phyloP scores from a whole-genome alignment of 2,329 filamentous ascomycete species.

The Hypoxylon sp. region DNA sequence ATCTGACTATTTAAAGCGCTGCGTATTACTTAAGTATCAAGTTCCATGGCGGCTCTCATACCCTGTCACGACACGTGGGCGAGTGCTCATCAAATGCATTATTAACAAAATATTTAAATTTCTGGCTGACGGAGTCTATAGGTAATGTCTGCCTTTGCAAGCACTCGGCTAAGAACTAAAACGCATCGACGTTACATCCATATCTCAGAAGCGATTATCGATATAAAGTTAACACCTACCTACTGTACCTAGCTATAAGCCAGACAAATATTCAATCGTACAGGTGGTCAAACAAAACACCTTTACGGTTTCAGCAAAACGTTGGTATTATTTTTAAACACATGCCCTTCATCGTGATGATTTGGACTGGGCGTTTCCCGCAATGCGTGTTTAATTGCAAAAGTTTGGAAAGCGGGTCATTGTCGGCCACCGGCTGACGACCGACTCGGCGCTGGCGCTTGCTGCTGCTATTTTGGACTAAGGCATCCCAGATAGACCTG shows the following conservation, averaged over 20 bases:
- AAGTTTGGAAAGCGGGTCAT: conserved; percentile 12
- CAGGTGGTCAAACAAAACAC: too few relatives aligned
- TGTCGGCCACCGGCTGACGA: conserved; percentile 9
- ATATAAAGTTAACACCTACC: neutral
- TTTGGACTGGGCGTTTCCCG: conserved; percentile 19
- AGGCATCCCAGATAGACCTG: conserved; percentile 29
- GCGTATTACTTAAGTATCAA: neutral
- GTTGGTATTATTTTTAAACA: too few relatives aligned
- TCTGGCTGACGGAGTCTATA: neutral
- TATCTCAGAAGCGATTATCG: neutral
- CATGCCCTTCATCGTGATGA: too few relatives aligned
- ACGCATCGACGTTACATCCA: neutral
- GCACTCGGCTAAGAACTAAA: neutral
- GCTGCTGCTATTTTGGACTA: conserved; percentile 35
- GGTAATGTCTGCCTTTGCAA: neutral
- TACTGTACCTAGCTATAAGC: too few relatives aligned
- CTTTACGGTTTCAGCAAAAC: too few relatives aligned
- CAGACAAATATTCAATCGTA: too few relatives aligned
- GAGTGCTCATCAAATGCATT: conserved; percentile 4
- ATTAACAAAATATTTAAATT: neutral
- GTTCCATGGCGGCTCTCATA: conserved; percentile 12
- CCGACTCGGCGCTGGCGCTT: conserved; percentile 23
- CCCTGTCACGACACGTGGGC: conserved; percentile 20
- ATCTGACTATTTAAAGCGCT: conserved; percentile 28
- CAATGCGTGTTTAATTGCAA: conserved; percentile 22